Conservation (phyloP, 768 basidiomycete genomes). For the Pleurotus eryngii region DNA sequence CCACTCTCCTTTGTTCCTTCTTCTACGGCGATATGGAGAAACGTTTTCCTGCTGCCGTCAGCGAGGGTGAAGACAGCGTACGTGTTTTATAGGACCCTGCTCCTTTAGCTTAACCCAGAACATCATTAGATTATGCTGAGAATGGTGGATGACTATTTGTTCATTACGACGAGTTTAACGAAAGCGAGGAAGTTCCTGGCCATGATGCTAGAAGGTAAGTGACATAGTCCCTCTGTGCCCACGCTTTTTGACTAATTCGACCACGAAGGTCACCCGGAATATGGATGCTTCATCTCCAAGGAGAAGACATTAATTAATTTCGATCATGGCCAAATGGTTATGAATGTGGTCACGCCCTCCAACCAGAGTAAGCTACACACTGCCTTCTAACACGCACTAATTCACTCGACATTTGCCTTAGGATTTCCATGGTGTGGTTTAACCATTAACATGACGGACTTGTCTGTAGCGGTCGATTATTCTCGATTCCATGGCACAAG, state of each 20-base stretch:
- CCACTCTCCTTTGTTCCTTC: slow-evolving; percentile 87
- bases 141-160: slow-evolving; percentile 93
- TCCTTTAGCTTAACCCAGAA: neutral
- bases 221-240: neutral
- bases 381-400: neutral
- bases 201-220: slow-evolving; percentile 68
- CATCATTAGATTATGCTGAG: slow-evolving; percentile 52
- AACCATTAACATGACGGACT: slow-evolving; percentile 66
- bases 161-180: slow-evolving; percentile 63
- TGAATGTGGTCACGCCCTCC: slow-evolving; percentile 48
- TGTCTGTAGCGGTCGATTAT: slow-evolving; percentile 82
- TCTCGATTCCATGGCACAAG: slow-evolving; percentile 60
- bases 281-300: slow-evolving; percentile 85
- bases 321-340: slow-evolving; percentile 51
- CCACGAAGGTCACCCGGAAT: slow-evolving; percentile 78
- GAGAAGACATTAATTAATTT: slow-evolving; percentile 93
- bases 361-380: slow-evolving; percentile 33
- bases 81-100: slow-evolving; percentile 20
- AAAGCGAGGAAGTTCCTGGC: slow-evolving; percentile 69
- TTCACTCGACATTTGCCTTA: slow-evolving; percentile 22
- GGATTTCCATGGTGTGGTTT: slow-evolving; percentile 96
- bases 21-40: slow-evolving; percentile 92
- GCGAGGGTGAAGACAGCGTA: slow-evolving; percentile 60
- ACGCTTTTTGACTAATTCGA: neutral
- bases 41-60: slow-evolving; percentile 44